These are phyloP conservation scores for Pestalotiopsis sp. DNA, from an alignment of 2,329 filamentous ascomycete species.

Conservation along the genomic window DNA sequence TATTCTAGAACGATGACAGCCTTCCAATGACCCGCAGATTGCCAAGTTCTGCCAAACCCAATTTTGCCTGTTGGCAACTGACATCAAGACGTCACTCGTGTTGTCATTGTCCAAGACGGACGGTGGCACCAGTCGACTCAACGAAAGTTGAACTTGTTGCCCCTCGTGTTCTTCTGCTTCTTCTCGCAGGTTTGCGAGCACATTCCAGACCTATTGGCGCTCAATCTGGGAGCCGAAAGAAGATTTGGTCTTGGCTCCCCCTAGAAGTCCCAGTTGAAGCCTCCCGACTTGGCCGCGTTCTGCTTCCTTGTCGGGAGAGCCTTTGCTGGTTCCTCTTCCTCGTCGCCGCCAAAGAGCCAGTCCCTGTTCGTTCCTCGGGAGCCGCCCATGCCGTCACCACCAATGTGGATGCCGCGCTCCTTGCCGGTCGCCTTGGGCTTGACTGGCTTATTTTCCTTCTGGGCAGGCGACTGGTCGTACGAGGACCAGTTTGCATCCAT, in stretches of 20 bases:
- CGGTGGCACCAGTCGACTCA: slow-evolving; percentile 13
- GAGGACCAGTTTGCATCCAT: slow-evolving; percentile 67
- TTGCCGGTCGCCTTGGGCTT: slow-evolving; percentile 20
- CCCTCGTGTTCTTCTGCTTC: neutral
- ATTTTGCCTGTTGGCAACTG: no score
- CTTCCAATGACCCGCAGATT: no score
- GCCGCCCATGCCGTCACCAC: slow-evolving; percentile 69
- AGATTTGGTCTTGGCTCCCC: slow-evolving; percentile 18
- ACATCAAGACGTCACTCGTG: no score
- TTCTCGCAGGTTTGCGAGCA: neutral
- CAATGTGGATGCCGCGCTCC: slow-evolving; percentile 46
- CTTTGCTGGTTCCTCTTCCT: slow-evolving; percentile 41
- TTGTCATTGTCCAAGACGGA: no score
- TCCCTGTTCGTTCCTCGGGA: slow-evolving; percentile 53
- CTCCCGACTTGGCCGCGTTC: slow-evolving; percentile 20
- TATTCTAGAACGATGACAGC: no score
- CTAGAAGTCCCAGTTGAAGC: slow-evolving; percentile 37
- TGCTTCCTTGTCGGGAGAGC: slow-evolving; percentile 41
- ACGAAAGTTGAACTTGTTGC: slow-evolving; percentile 9
- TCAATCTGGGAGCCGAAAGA: neutral
- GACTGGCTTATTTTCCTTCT: slow-evolving; percentile 52
- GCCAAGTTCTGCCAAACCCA: no score
- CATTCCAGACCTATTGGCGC: neutral
- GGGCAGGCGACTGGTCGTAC: slow-evolving; percentile 57
- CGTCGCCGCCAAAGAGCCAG: slow-evolving; percentile 61